Conservation (phyloP, 352 stramenopile genomes). For the Pythium diclinum region DNA sequence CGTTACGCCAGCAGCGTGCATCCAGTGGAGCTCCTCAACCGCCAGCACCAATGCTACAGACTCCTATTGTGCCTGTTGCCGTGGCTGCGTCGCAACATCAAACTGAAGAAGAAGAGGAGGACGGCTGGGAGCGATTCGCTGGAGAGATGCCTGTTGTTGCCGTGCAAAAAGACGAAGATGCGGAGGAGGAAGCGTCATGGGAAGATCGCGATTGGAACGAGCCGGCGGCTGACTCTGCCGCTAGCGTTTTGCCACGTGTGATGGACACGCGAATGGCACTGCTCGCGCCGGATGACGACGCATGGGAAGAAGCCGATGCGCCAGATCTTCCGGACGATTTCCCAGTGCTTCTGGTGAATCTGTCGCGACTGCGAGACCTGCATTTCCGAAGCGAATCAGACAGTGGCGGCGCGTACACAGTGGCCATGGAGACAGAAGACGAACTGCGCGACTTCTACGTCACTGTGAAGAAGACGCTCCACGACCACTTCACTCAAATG, state of each 20-base stretch:
- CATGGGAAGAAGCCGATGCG: constrained; percentile 28
- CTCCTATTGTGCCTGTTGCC: neutral
- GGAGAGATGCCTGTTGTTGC: neutral
- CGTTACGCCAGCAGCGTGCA: neutral
- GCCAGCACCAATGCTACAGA: neutral
- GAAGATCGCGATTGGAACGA: constrained; percentile 13
- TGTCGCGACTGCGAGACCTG: constrained; percentile 31
- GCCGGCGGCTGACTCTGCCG: neutral
- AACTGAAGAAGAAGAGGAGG: neutral
- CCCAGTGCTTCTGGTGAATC: constrained; percentile 37
- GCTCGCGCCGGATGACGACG: constrained; percentile 2
- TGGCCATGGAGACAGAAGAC: constrained; percentile 30
- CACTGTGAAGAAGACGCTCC: constrained; percentile 30
- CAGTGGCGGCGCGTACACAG: constrained; percentile 1
- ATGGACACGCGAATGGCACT: constrained; percentile 18
- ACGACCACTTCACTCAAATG: constrained; percentile 36
- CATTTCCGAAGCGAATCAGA: constrained; percentile 28
- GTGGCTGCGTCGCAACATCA: neutral
- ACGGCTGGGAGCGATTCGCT: neutral
- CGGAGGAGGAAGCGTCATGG: neutral
- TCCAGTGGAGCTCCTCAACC: neutral
- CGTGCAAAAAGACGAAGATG: neutral
- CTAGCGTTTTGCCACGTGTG: constrained; percentile 8
- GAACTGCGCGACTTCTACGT: constrained; percentile 25
- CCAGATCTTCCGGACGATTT: constrained; percentile 37